Evolutionary conservation across 805 yeast genomes (phyloP), one percentile per base, ranked within the genome.

Genomic region (Candida loeiensis): DNA sequence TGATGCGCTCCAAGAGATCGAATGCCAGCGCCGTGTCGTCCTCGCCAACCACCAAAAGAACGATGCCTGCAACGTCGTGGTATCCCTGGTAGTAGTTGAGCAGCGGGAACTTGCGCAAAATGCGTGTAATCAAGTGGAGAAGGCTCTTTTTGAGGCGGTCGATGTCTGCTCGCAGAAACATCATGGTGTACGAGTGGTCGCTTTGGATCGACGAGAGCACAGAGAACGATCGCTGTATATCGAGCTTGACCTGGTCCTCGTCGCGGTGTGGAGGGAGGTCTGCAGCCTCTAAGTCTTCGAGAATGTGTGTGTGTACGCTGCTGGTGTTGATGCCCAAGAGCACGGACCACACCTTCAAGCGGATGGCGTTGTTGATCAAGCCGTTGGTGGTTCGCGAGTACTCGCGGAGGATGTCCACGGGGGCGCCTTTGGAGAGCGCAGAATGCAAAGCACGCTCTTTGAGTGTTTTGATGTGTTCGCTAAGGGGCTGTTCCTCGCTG

Each of bases 81-180:
- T 75, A 87, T 0, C 99, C 99, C 61, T 91, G 99, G 58, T 89
- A 91, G 59, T 91, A 91, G 43, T 77, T 69, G 30, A 90, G 64
- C 3, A 59, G 52, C 0, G 90, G 90, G 48, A 81, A 65, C 12
- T 68, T 71, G 28, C 87, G 62, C 11, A 93, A 65, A 2, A 88
- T 66, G 14, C 66, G 64, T 11, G 74, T 59, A 3, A 87, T 73
- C 11, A 82, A 46, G 4, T 56, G 56, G 17, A 53, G 55, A 36
- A 82, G 62, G 34, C 70, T 54, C 18, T 54, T 54, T 43, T 74
- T 68, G 35, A 80, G 59, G n/a, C 43, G 38, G 34, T 51, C 49
- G 32, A 57, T 41, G 45, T 67, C 61, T 14, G 62, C 48, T 27
- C 49, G 36, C 21, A 66, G 71, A 37, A 56, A 54, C 15, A 64